Base-by-base conservation (phyloP, 129 eudicot species). In the Centaurea solstitialis region DNA sequence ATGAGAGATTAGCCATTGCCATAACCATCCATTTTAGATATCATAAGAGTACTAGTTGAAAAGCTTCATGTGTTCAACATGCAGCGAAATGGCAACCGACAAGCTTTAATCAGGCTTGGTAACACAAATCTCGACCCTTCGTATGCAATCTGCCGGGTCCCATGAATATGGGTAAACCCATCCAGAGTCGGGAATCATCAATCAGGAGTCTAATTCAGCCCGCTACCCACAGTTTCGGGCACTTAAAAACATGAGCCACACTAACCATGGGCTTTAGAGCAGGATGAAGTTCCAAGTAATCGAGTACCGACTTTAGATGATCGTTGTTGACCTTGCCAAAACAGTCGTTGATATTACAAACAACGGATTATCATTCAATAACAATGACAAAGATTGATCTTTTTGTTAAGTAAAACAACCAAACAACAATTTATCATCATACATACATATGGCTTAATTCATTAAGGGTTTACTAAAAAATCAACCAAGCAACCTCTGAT, bases 161-260 rank as follows among this genome's bases (percentile, higher is more conserved):
- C 96, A 90, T 90, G 30, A 92, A 90, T 37, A 90, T 92, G 0
- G 97, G 98, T 74, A 93, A 74, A 0, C 98, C 98, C 95, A 94
- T 1, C 98, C 98, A 28, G 92, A 94, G 66, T 94, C 97, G 0
- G 96, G 91, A 23, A 23, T 94, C 98, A 39, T 94, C 96, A 41
- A 92, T 92, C 1, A 97, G 98, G 35, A 94, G 86, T 78, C 94
- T 89, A 72, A 85, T 89, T 97, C 98, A 94, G 33, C 97, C 90
- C 0, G 96, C 92, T 7, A 94, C 89, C 78, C 97, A 93, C 7
- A 94, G 88, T 76, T 92, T 92, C 10, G 98, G 98, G 82, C 97
- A 90, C 83, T 72, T 82, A 59, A 90, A 89, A 0, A 97, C 85
- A 67, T 92, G 94, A 0, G 93, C 95, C 28, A 94, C 97, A 69